phyloP scores from a whole-genome alignment of 2,329 filamentous ascomycete species.

The Hypoxylon sp. region DNA sequence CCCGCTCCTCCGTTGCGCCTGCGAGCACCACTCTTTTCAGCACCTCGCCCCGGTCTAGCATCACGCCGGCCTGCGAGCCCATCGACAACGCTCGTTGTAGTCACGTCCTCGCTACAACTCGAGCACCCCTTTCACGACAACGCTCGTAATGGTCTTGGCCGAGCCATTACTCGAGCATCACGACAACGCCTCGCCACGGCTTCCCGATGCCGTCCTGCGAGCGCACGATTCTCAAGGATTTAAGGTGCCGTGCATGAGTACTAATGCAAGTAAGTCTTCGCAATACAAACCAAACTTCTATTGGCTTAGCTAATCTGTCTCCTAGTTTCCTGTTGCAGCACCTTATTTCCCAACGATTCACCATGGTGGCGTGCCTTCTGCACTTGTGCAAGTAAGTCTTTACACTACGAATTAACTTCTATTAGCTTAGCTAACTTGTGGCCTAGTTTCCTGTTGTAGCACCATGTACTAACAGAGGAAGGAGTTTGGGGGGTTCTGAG shows the following conservation, averaged over 20 bases:
- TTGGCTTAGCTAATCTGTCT: not conserved
- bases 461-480: not conserved
- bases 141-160: too few relatives aligned
- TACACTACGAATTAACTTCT: too few relatives aligned
- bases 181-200: too few relatives aligned
- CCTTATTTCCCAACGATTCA: too few relatives aligned
- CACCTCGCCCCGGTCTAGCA: not conserved
- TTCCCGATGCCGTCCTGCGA: too few relatives aligned
- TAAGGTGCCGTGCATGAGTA: not conserved
- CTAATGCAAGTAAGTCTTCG: not conserved
- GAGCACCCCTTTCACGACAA: slow-evolving; percentile 24
- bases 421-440: too few relatives aligned
- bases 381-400: too few relatives aligned
- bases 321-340: not conserved
- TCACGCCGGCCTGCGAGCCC: not conserved
- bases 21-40: slow-evolving; percentile 7
- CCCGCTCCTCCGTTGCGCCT: slow-evolving; percentile 29
- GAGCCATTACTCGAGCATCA: slow-evolving; percentile 32
- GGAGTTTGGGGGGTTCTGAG: not conserved
- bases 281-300: not conserved
- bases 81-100: slow-evolving; percentile 22
- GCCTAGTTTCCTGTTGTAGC: too few relatives aligned
- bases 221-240: too few relatives aligned
- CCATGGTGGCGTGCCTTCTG: too few relatives aligned
- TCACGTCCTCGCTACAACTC: slow-evolving; percentile 31